Evolutionary conservation across 345 rosid genomes (phyloP).

Genomic region (Citrus cavaleriei): DNA sequence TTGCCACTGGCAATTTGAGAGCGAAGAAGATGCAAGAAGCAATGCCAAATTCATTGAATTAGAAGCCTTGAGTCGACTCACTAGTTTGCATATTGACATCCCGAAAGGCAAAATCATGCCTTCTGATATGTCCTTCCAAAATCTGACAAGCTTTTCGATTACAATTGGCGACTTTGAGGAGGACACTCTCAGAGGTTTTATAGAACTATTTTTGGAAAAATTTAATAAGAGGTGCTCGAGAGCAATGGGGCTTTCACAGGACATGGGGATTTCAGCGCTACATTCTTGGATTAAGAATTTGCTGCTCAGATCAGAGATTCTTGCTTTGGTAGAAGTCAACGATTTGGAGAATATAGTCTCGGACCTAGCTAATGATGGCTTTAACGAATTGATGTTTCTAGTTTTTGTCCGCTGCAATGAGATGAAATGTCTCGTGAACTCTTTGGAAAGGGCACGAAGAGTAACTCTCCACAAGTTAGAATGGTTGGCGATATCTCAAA

Average conservation of each 20-base stretch:
- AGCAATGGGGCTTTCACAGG: background rate
- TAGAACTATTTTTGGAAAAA: rapidly evolving
- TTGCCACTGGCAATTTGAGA: background rate
- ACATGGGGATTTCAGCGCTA: background rate
- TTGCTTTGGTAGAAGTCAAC: rapidly evolving
- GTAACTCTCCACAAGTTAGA: background rate
- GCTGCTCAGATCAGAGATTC: background rate
- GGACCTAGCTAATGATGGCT: background rate
- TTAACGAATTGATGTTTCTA: background rate
- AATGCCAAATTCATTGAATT: background rate
- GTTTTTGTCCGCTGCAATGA: rapidly evolving
- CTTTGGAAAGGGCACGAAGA: background rate
- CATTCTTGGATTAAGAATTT: background rate
- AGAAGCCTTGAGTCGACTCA: background rate
- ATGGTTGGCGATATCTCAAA: rapidly evolving
- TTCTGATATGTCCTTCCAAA: background rate
- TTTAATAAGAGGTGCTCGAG: background rate
- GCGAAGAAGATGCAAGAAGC: background rate
- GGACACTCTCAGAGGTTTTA: rapidly evolving
- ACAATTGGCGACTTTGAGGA: background rate
- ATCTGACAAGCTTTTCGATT: background rate
- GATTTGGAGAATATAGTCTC: background rate
- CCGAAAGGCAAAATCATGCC: background rate
- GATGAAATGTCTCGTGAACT: background rate
- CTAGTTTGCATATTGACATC: background rate